phyloP scores from a whole-genome alignment of 208 protist genomes.

The Wallacemonas sp. region DNA sequence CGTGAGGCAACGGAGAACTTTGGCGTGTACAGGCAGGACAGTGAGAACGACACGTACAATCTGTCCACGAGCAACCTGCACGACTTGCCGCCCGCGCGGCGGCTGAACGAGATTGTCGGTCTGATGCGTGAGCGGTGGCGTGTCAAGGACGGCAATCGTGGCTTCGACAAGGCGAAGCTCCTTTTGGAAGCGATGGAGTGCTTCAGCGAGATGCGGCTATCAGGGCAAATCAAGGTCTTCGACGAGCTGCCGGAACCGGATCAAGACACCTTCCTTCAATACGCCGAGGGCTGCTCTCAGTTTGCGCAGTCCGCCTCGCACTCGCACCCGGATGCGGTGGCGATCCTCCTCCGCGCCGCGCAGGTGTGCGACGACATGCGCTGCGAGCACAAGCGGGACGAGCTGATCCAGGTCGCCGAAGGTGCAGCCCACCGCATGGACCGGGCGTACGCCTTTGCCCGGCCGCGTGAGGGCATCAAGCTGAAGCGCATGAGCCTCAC shows the following conservation, averaged over 20 bases:
- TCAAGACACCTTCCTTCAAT: slow-evolving; percentile 89
- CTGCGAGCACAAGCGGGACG: slow-evolving; percentile 80
- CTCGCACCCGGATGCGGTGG: slow-evolving; percentile 82
- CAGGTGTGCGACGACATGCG: slow-evolving; percentile 91
- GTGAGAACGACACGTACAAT: slow-evolving; percentile 66
- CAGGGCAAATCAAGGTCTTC: slow-evolving; percentile 63
- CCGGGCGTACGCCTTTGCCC: slow-evolving; percentile 73
- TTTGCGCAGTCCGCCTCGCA: slow-evolving; percentile 81
- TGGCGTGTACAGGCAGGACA: slow-evolving; percentile 70
- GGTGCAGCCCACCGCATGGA: slow-evolving; percentile 67
- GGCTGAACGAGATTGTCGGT: slow-evolving; percentile 68
- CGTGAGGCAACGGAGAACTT: slow-evolving; percentile 89
- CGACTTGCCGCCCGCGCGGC: slow-evolving; percentile 71
- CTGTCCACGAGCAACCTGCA: slow-evolving; percentile 74
- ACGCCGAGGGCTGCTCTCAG: slow-evolving; percentile 72
- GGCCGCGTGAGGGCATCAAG: slow-evolving; percentile 48
- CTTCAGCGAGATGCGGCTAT: slow-evolving; percentile 85
- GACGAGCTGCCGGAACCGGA: slow-evolving; percentile 68
- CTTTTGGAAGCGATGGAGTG: slow-evolving; percentile 84
- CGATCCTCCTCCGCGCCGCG: slow-evolving; percentile 71
- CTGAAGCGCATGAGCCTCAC: slow-evolving; percentile 37
- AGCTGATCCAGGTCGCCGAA: slow-evolving; percentile 83
- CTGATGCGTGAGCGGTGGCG: slow-evolving; percentile 79
- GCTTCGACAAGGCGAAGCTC: slow-evolving; percentile 88
- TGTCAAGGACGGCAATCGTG: slow-evolving; percentile 80